Base-by-base conservation (phyloP, 2,329 filamentous ascomycete genomes). In the Capronia epimyces region DNA sequence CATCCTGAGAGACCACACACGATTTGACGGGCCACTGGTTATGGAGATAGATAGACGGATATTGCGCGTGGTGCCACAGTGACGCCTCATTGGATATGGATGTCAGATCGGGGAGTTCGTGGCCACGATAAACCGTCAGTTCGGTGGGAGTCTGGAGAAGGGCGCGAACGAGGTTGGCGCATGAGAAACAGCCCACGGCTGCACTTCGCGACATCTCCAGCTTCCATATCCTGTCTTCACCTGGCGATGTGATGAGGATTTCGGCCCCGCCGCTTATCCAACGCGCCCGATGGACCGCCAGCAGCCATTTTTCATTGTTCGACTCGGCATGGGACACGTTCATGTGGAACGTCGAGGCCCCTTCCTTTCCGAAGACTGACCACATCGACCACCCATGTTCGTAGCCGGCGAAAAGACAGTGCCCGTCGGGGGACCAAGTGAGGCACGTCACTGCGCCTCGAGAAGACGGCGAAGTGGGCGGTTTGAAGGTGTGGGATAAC, bases 331-430 rank as follows among this genome's bases (percentile, higher is more conserved):
- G 74, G 1, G 72, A 69, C 21, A 75, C 73, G 61, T 95, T 87
- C 10, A 80, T 76, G 5, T 78, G 76, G 66, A 97, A 97, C 64
- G 88, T 95, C 60, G 82, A 88, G 49, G 86, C 89, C 12, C 89
- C 84, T 2, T 85, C 79, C 67, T 95, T 96, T 27, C 93, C 93
- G 68, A 95, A 98, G 31, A 97, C 93, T 66, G 91, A 97, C 91
- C 91, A 98, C 41, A 84, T 91, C 3, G 87, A 86, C 93, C 93
- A 98, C 0, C 93, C 94, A 52, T 84, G 83, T 62, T 93, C 84
- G 64, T 91, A 97, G 1, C 91, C 93, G 37, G 86, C 89, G 68
- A 98, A 96, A 7, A 98, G 77, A 66, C 90, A 95, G 67, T 97
- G 96, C 15, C 93, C 93, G 67, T 98, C 93, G 0, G 91, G 89